Percentiles rank a stretch among this genome's conserved stretches.
Evolutionary conservation across 495 filamentous ascomycete species (phyloP).

Genomic region (Penicillium lividum): DNA sequence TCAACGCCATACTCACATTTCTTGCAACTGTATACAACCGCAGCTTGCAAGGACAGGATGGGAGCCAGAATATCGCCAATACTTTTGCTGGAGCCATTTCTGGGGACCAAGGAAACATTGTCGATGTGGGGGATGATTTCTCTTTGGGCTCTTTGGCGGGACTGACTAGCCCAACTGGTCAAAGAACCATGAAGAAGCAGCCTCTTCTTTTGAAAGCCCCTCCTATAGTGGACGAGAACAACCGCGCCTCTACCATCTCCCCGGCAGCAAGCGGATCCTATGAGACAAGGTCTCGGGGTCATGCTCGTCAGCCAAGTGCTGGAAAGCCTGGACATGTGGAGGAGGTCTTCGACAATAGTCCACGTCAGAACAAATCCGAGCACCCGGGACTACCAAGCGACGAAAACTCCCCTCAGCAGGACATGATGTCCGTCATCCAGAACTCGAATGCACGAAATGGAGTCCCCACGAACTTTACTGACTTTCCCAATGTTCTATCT

Average conservation of each 20-base stretch:
- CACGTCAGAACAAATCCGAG: slow-evolving; percentile 26
- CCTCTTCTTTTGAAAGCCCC: slow-evolving; percentile 54
- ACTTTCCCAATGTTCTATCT: slow-evolving; percentile 75
- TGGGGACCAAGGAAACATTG: slow-evolving; percentile 65
- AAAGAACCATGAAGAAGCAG: slow-evolving; percentile 49
- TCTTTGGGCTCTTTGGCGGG: slow-evolving; percentile 37
- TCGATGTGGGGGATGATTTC: slow-evolving; percentile 70
- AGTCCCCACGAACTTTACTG: slow-evolving; percentile 50
- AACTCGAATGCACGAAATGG: slow-evolving; percentile 68
- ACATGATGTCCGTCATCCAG: slow-evolving; percentile 87
- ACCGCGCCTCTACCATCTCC: slow-evolving; percentile 43
- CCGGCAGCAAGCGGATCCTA: slow-evolving; percentile 37
- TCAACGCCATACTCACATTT: slow-evolving; percentile 96
- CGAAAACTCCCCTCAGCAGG: slow-evolving; percentile 52
- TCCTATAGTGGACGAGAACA: slow-evolving; percentile 33
- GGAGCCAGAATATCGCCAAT: slow-evolving; percentile 66
- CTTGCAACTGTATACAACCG: slow-evolving; percentile 94
- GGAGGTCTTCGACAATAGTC: slow-evolving; percentile 46
- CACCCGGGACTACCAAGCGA: slow-evolving; percentile 21
- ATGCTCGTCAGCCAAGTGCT: slow-evolving; percentile 39
- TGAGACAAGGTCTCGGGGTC: slow-evolving; percentile 32
- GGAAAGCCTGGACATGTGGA: slow-evolving; percentile 43
- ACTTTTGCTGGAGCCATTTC: slow-evolving; percentile 71
- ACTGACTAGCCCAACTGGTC: slow-evolving; percentile 39
- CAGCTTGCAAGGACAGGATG: slow-evolving; percentile 63